Conservation (phyloP, 2,329 filamentous ascomycete genomes). For the Cladorrhinum sp. region DNA sequence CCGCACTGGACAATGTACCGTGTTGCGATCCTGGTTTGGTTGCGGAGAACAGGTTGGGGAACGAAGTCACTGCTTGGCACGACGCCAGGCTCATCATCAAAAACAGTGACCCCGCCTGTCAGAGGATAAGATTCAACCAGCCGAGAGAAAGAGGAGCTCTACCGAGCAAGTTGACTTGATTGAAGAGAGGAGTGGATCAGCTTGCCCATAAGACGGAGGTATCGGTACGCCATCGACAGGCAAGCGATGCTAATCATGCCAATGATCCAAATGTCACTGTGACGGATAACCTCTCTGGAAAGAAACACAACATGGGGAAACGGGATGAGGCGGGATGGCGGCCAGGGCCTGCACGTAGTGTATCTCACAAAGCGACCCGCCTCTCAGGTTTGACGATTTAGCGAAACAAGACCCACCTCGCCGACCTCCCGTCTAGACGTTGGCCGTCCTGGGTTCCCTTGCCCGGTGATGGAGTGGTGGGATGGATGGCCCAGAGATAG, state of each 20-base stretch:
- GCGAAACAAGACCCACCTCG: slow-evolving; percentile 14
- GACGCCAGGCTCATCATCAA: background rate
- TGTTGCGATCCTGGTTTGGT: background rate
- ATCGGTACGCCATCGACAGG: background rate
- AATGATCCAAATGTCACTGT: background rate
- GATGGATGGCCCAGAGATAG: slow-evolving; percentile 4
- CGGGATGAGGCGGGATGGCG: slow-evolving; percentile 12
- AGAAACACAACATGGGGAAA: background rate
- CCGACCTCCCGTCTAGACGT: slow-evolving; percentile 4
- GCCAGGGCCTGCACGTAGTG: background rate
- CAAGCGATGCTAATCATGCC: background rate
- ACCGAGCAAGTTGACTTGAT: background rate
- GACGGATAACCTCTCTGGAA: background rate
- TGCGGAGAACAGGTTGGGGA: background rate
- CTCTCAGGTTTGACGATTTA: slow-evolving; percentile 20
- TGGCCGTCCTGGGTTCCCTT: slow-evolving; percentile 5
- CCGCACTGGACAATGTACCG: background rate
- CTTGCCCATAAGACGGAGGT: background rate
- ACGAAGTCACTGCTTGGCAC: background rate
- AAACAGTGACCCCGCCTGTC: background rate
- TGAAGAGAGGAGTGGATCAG: background rate
- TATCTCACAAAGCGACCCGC: slow-evolving; percentile 14
- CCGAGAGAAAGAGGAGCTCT: background rate
- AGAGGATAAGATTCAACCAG: background rate
- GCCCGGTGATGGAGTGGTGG: slow-evolving; percentile 10